phyloP scores from a whole-genome alignment of 2,329 filamentous ascomycete genomes.

The Arthrobotrys sinensis region DNA sequence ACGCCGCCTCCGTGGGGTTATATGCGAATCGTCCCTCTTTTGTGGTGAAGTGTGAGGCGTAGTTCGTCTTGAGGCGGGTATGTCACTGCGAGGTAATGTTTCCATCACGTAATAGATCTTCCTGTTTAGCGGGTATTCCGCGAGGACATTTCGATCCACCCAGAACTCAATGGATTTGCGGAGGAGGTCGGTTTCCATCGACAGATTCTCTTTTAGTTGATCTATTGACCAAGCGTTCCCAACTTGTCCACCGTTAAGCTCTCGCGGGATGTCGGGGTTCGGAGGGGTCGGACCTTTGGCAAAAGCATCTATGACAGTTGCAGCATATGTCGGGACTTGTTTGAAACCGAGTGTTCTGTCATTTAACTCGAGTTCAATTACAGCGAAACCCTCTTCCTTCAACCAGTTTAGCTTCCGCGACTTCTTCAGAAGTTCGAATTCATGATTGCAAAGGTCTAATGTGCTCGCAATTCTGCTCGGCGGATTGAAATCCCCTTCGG shows the following conservation, averaged over 20 bases:
- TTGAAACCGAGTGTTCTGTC: constrained; percentile 81
- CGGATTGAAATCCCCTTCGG: constrained; percentile 69
- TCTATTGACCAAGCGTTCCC: constrained; percentile 65
- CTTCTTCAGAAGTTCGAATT: constrained; percentile 85
- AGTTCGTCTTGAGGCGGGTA: constrained; percentile 52
- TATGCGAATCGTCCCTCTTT: constrained; percentile 64
- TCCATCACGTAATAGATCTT: constrained; percentile 80
- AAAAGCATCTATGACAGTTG: constrained; percentile 89
- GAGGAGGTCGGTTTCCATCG: constrained; percentile 82
- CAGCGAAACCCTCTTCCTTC: constrained; percentile 83
- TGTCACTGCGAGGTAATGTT: constrained; percentile 64
- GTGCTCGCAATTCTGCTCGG: constrained; percentile 71
- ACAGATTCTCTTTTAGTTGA: constrained; percentile 72
- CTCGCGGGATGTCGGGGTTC: constrained; percentile 71
- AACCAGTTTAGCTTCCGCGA: constrained; percentile 91
- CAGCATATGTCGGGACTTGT: constrained; percentile 86
- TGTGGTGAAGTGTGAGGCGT: constrained; percentile 54
- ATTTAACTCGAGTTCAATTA: constrained; percentile 84
- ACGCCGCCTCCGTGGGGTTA: constrained; percentile 60
- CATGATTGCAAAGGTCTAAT: constrained; percentile 79
- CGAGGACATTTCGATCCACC: constrained; percentile 73
- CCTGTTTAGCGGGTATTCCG: constrained; percentile 74
- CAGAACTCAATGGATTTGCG: constrained; percentile 79
- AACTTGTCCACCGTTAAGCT: constrained; percentile 66
- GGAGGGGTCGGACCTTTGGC: constrained; percentile 69